Evolutionary conservation across 225 moss, liverwort and hornwort species (phyloP).

Genomic region (Lunularia cruciata): DNA sequence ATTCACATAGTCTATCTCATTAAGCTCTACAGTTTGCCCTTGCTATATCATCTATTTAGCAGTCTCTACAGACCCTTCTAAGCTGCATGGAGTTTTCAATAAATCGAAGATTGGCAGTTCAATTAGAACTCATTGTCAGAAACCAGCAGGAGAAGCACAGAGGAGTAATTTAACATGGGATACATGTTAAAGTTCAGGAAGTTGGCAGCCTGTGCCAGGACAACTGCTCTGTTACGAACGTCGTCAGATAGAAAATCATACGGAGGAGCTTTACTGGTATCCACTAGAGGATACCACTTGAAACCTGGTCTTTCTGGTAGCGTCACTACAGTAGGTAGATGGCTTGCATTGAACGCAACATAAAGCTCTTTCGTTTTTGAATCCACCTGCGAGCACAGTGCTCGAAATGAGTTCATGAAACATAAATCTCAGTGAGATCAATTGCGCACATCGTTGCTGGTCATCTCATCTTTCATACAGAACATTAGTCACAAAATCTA

Average conservation of each 20-base stretch:
- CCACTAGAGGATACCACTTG: slow-evolving; percentile 78
- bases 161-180: slow-evolving; percentile 81
- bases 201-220: slow-evolving; percentile 59
- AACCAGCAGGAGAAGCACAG: slow-evolving; percentile 64
- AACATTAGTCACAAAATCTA: no score
- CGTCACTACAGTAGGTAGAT: slow-evolving; percentile 59
- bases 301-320: slow-evolving; percentile 67
- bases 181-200: slow-evolving; percentile 60
- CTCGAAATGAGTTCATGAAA: slow-evolving; percentile 9
- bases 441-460: no score
- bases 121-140: slow-evolving; percentile 47
- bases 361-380: slow-evolving; percentile 63
- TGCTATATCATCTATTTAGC: not conserved
- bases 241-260: slow-evolving; percentile 78
- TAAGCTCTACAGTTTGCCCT: not conserved
- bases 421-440: no score
- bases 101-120: not conserved
- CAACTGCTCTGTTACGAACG: slow-evolving; percentile 53
- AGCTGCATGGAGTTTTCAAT: not conserved
- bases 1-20: not conserved
- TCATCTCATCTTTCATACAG: no score
- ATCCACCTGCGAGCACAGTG: slow-evolving; percentile 51
- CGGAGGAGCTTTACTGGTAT: slow-evolving; percentile 74
- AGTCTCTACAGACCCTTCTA: no score
- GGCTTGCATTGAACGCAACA: slow-evolving; percentile 79